phyloP scores from a whole-genome alignment of 305 asterid species.

The Nicotiana rustica region DNA sequence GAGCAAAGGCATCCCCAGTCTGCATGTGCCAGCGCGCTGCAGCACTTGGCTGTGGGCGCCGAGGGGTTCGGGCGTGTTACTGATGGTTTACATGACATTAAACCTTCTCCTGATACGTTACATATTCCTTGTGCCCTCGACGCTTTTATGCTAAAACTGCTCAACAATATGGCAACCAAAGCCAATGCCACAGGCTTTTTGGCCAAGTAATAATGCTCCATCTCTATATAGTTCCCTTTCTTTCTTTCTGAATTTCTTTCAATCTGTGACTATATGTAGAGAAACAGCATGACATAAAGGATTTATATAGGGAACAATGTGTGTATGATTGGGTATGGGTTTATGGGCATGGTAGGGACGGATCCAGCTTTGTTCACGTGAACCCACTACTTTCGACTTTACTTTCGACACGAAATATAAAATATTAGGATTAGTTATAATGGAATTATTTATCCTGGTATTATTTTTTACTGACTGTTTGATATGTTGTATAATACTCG shows the following conservation, averaged over 20 bases:
- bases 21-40: slow-evolving; percentile 34
- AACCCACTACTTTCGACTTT: no score
- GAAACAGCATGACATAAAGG: background rate
- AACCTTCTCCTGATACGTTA: slow-evolving; percentile 44
- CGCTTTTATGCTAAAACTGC: background rate
- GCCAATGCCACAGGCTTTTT: background rate
- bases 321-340: background rate
- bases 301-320: background rate
- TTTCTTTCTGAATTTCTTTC: background rate
- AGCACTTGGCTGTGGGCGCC: slow-evolving; percentile 42
- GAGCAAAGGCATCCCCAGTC: slow-evolving; percentile 38
- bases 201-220: slow-evolving; percentile 7
- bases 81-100: slow-evolving; percentile 52
- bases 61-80: slow-evolving; percentile 48
- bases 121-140: slow-evolving; percentile 39
- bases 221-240: background rate
- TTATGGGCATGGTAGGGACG: background rate
- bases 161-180: background rate
- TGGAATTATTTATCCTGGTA: no score
- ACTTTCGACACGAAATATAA: no score
- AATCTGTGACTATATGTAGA: background rate
- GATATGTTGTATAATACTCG: no score
- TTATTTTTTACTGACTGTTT: no score
- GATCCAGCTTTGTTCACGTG: no score
- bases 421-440: no score